Evolutionary conservation across 2,329 filamentous ascomycete species (phyloP), one percentile per base, ranked within the genome.

Genomic region (Pseudocercospora cruenta): DNA sequence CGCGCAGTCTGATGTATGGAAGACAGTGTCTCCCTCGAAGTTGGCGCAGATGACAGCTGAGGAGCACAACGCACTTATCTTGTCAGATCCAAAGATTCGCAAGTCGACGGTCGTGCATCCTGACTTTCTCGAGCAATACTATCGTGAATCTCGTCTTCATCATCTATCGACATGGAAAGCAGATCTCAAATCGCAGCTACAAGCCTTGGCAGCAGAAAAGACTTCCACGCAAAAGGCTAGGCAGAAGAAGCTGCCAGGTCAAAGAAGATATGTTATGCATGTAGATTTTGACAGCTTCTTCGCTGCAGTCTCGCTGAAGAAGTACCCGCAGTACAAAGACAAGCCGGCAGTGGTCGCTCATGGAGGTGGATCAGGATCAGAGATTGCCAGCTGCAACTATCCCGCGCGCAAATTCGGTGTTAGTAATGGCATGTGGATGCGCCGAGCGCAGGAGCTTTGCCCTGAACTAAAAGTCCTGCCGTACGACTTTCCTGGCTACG

Each of bases 401-500:
- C 89, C 91, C 21, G 95, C 96, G 6, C 88, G 95, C 43, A 85
- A 87, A 33, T 95, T 90, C 72, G 94, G 94, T 0, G 85, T 99
- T 62, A 97, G 94, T 76, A 99, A 99, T 72, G 96, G 96, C 43
- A 99, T 98, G 95, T 99, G 96, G 95, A 98, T 99, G 94, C 96
- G 94, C 77, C 85, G 86, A 36, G 95, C 95, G 0, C 84, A 90
- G 66, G 90, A 95, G 71, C 78, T 95, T 19, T 99, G 93, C 75
- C 90, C 94, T 0, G 88, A 93, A 22, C 82, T 99, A 19, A 93
- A 96, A 71, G 89, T 98, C 1, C 77, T 99, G n/a, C 92, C 94
- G 0, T 99, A 99, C 73, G 94, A 99, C 75, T 99, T 98, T 75
- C 90, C 91, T 1, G 94, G 89, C 0, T 99, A 99, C 72, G 95